Conservation (phyloP, 2,329 filamentous ascomycete genomes). For the Leptographium lundbergii region DNA sequence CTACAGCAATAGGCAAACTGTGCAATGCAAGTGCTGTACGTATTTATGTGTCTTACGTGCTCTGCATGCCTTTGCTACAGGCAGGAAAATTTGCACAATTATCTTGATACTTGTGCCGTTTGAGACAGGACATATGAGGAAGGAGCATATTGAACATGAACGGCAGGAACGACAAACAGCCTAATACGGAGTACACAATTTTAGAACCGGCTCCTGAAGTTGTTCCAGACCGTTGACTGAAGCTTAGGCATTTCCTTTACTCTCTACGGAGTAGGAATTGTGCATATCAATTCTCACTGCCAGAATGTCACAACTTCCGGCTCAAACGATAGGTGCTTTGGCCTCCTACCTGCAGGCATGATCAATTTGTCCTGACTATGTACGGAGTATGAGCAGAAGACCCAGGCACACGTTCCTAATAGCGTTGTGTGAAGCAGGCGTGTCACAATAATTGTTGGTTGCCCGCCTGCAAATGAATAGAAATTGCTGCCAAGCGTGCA, state of each 20-base stretch:
- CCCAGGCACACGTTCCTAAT: background rate
- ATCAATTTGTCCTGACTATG: background rate
- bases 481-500: background rate
- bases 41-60: background rate
- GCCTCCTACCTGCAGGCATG: background rate
- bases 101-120: too few relatives aligned
- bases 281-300: too few relatives aligned
- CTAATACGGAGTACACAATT: too few relatives aligned
- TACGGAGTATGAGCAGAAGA: background rate
- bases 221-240: background rate
- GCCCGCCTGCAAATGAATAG: background rate
- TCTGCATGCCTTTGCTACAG: background rate
- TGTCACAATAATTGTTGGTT: background rate
- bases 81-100: background rate
- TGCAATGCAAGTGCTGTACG: background rate
- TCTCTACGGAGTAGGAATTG: background rate
- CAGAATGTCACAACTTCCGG: background rate
- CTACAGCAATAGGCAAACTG: background rate
- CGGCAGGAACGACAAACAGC: background rate
- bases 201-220: too few relatives aligned
- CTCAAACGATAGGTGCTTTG: background rate
- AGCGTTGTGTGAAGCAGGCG: background rate
- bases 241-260: background rate
- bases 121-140: too few relatives aligned
- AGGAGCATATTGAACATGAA: background rate